phyloP scores from a whole-genome alignment of 2,329 filamentous ascomycete genomes.

The Alternaria burnsii region DNA sequence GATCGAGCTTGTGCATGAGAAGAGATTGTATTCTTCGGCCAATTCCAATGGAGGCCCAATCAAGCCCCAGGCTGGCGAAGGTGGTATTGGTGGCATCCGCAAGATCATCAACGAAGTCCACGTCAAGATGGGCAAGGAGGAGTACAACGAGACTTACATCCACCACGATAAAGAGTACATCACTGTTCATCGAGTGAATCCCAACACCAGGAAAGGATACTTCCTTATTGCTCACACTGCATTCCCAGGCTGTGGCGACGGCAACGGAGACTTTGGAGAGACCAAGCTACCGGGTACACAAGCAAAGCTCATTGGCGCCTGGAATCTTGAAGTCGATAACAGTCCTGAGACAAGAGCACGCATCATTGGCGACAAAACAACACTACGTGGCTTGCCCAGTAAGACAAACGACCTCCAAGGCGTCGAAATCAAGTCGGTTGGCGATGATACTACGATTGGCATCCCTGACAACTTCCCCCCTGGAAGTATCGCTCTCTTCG shows the following conservation, averaged over 20 bases:
- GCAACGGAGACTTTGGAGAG: constrained; percentile 80
- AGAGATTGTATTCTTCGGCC: constrained; percentile 78
- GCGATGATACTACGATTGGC: constrained; percentile 78
- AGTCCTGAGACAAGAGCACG: constrained; percentile 72
- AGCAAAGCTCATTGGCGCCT: constrained; percentile 85
- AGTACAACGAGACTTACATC: constrained; percentile 93
- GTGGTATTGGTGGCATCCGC: constrained; percentile 89
- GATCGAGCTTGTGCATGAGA: constrained; percentile 93
- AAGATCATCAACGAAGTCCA: constrained; percentile 95
- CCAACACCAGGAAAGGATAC: constrained; percentile 89
- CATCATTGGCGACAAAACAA: constrained; percentile 72
- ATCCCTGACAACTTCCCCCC: constrained; percentile 87
- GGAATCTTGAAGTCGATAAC: constrained; percentile 90
- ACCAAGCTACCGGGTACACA: constrained; percentile 85
- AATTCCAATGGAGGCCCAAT: constrained; percentile 69
- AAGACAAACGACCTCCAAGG: constrained; percentile 77
- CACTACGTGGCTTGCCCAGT: constrained; percentile 84
- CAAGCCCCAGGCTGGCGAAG: constrained; percentile 73
- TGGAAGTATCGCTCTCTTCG: constrained; percentile 92
- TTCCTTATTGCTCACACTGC: constrained; percentile 97
- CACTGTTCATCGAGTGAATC: constrained; percentile 94
- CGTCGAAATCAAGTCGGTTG: constrained; percentile 75
- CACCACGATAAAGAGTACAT: constrained; percentile 97
- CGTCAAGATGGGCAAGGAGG: constrained; percentile 92
- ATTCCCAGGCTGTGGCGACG: constrained; percentile 87